These are phyloP conservation scores for Cladosporium sp. DNA, from an alignment of 2,329 filamentous ascomycete species.

Conservation along the genomic window DNA sequence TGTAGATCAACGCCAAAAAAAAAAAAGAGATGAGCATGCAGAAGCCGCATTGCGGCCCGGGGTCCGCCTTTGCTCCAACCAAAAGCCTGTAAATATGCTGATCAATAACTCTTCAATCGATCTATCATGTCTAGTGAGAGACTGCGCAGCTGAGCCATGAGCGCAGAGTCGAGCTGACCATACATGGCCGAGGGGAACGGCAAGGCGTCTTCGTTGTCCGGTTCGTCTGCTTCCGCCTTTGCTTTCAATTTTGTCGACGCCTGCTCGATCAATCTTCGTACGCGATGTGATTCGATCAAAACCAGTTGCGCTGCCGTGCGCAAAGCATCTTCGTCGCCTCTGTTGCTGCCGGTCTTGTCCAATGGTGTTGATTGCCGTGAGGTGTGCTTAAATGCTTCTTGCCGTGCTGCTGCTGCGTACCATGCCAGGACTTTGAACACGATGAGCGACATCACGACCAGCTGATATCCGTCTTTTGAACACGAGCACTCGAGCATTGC, in stretches of 20 bases:
- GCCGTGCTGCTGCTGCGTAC: constrained; percentile 33
- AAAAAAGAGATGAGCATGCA: background rate
- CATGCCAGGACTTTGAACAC: constrained; percentile 39
- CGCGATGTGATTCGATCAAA: constrained; percentile 39
- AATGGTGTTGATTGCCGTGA: background rate
- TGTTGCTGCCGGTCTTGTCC: constrained; percentile 5
- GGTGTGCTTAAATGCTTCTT: constrained; percentile 14
- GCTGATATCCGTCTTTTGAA: constrained; percentile 36
- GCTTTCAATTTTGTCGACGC: constrained; percentile 10
- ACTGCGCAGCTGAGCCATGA: background rate
- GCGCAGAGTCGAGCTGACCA: constrained; percentile 4
- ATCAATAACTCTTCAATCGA: constrained; percentile 10
- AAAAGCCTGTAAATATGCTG: background rate
- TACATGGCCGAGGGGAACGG: background rate
- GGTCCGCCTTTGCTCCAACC: background rate
- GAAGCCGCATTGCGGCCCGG: background rate
- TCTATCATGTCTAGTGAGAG: constrained; percentile 9
- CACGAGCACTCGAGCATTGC: constrained; percentile 39
- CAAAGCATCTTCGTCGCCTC: constrained; percentile 28
- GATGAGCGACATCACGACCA: constrained; percentile 37
- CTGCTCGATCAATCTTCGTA: constrained; percentile 35
- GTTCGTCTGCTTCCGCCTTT: background rate
- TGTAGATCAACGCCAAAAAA: background rate
- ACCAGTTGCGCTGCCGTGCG: constrained; percentile 37
- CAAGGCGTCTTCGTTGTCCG: background rate